Evolutionary conservation across 2,329 filamentous ascomycete species (phyloP), one percentile per base, ranked within the genome.

Genomic region (Elsinoe australis): DNA sequence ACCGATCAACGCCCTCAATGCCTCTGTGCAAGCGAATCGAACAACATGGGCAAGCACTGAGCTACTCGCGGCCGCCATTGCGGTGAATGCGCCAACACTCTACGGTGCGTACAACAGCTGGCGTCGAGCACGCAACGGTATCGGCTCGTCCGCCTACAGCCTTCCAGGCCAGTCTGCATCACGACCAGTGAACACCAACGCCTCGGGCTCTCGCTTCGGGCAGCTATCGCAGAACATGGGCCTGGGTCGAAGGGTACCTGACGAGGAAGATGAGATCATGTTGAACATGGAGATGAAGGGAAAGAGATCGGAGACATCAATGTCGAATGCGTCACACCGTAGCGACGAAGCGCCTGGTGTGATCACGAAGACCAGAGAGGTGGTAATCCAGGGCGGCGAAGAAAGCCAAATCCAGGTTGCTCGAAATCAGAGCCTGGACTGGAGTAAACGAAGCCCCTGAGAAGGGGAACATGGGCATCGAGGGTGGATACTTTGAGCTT

Each of bases 41-140:
- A 44, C 39, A 5, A 44, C 39, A 4, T 44, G 39, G 39, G 39
- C 39, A 5, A 44, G 39, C 26, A 44, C 39, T 2, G 39, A 44
- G 39, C 39, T 44, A 7, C 39, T 44, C 39, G 39, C 39, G n/a
- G 39, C 39, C 2, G 39, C 39, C 3, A 44, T 44, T 5, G 39
- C 39, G 10, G 39, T 44, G 2, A 44, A 44, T 21, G 39, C 39
- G 8, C 39, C 39, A 14, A 44, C 39, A 21, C 28, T 44, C 14
- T 44, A 44, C 17, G 39, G 39, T 3, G 39, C 39, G 9, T 44
- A 44, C n/a, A 44, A 44, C 21, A 44, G 28, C 26, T 44, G 39
- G 39, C 39, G 39, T 3, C 26, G 39, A 6, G 29, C 28, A n/a
- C 14, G 17, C 6, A 21, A 29, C 6, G 39, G 26, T 15, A 31